phyloP scores from a whole-genome alignment of 2,329 filamentous ascomycete species.

The Xylariaceae sp. region DNA sequence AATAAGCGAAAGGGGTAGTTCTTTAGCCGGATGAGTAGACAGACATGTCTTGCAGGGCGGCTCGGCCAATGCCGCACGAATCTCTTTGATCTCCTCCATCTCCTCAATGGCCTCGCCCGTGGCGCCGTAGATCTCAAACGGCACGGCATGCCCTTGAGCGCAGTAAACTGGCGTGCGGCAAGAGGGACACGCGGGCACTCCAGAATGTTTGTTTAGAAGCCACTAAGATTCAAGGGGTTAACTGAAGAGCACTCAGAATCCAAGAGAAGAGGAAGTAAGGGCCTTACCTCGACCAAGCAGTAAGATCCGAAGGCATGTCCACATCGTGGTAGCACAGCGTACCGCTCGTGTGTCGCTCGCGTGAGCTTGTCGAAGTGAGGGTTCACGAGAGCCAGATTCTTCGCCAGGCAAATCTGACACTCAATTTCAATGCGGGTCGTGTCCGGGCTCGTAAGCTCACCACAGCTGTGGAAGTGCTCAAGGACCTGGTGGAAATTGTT shows the following conservation, averaged over 20 bases:
- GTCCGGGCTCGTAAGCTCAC: neutral
- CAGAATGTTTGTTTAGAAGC: no score
- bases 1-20: no score
- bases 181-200: neutral
- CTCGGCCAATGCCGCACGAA: neutral
- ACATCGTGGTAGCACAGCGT: conserved; percentile 3
- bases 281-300: conserved; percentile 2
- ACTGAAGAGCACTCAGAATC: no score
- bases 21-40: no score
- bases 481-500: conserved; percentile 10
- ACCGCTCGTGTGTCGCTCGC: neutral
- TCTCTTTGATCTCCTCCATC: neutral
- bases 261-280: no score
- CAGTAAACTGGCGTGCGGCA: neutral
- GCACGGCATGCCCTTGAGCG: neutral
- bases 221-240: no score
- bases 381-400: neutral
- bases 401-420: conserved; percentile 9
- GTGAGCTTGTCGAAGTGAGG: neutral
- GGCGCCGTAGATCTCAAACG: neutral
- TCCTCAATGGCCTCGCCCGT: neutral
- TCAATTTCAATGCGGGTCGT: neutral
- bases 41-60: neutral
- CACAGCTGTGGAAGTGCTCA: neutral
- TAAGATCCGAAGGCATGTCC: conserved; percentile 3